Evolutionary conservation across 768 basidiomycete genomes (phyloP).

Genomic region (Leucocoprinus sp.): DNA sequence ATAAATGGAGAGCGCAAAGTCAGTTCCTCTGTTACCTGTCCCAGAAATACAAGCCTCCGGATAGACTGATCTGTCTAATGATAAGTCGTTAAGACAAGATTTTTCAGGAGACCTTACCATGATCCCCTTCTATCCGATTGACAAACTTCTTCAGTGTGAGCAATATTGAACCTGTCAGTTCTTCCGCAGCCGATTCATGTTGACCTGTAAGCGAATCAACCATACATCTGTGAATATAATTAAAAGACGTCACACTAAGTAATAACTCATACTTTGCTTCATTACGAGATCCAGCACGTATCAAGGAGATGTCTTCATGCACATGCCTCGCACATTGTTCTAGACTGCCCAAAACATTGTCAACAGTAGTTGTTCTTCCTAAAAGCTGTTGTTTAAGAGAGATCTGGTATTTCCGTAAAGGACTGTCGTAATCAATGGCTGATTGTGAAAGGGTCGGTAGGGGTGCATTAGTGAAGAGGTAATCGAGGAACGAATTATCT

Average conservation of each 20-base stretch:
- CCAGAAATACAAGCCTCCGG: slow-evolving; percentile 36
- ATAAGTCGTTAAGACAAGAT: slow-evolving; percentile 5
- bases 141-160: slow-evolving; percentile 31
- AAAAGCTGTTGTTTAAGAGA: slow-evolving; percentile 54
- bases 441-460: slow-evolving; percentile 38
- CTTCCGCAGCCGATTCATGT: slow-evolving; percentile 46
- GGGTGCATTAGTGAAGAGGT: slow-evolving; percentile 47
- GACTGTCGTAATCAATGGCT: slow-evolving; percentile 20
- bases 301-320: slow-evolving; percentile 47
- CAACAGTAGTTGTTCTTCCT: slow-evolving; percentile 54
- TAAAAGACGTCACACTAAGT: too few relatives aligned
- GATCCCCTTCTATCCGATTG: slow-evolving; percentile 21
- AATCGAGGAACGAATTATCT: slow-evolving; percentile 47
- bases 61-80: slow-evolving; percentile 15
- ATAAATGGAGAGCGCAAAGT: slow-evolving; percentile 36
- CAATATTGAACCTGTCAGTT: slow-evolving; percentile 34
- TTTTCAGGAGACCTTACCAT: slow-evolving; percentile 22
- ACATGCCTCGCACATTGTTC: slow-evolving; percentile 54
- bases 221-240: slow-evolving; percentile 26
- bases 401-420: slow-evolving; percentile 57
- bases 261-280: slow-evolving; percentile 31
- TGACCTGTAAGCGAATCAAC: slow-evolving; percentile 31
- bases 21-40: slow-evolving; percentile 42
- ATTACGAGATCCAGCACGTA: slow-evolving; percentile 33
- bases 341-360: slow-evolving; percentile 46